Evolutionary conservation across 305 asterid species (phyloP).

Genomic region (Rubia peregrina): DNA sequence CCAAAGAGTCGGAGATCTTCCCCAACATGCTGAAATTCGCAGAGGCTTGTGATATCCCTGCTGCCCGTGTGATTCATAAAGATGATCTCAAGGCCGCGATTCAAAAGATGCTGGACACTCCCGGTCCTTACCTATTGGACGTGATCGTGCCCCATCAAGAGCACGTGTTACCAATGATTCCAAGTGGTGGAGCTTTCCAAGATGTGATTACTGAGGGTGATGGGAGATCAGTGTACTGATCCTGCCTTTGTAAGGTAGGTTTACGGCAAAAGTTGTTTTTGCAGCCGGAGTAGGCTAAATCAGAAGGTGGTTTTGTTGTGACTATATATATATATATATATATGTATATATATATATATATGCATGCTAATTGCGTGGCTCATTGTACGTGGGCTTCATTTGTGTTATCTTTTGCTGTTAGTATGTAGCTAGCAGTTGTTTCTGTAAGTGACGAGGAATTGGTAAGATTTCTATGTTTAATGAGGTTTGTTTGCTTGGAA

Average conservation of each 20-base stretch:
- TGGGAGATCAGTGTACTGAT: conserved; percentile 35
- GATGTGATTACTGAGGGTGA: conserved; percentile 56
- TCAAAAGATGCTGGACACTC: conserved; percentile 49
- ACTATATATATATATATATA: neutral
- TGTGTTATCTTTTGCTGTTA: too few species aligned
- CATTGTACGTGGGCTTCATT: neutral
- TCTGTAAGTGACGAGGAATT: neutral
- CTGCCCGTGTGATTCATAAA: conserved; percentile 39
- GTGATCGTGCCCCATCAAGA: conserved; percentile 62
- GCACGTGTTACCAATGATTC: conserved; percentile 63
- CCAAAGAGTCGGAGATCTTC: conserved; percentile 39
- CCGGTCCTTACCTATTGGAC: conserved; percentile 52
- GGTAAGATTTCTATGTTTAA: neutral
- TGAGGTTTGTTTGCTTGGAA: neutral
- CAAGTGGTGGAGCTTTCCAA: conserved; percentile 52
- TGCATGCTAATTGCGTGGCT: too few species aligned
- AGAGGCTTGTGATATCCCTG: conserved; percentile 50
- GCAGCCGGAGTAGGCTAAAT: neutral
- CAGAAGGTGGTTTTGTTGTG: neutral
- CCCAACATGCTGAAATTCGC: conserved; percentile 60
- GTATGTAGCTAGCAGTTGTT: neutral
- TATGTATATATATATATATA: too few species aligned
- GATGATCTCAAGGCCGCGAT: conserved; percentile 36
- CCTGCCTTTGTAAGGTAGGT: neutral
- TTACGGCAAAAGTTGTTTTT: conserved; percentile 3